Percentiles rank a stretch among this genome's conserved stretches.
These are phyloP conservation scores for Coleophoma eucalyptorum DNA, from an alignment of 2,329 filamentous ascomycete genomes.

Conservation along the genomic window DNA sequence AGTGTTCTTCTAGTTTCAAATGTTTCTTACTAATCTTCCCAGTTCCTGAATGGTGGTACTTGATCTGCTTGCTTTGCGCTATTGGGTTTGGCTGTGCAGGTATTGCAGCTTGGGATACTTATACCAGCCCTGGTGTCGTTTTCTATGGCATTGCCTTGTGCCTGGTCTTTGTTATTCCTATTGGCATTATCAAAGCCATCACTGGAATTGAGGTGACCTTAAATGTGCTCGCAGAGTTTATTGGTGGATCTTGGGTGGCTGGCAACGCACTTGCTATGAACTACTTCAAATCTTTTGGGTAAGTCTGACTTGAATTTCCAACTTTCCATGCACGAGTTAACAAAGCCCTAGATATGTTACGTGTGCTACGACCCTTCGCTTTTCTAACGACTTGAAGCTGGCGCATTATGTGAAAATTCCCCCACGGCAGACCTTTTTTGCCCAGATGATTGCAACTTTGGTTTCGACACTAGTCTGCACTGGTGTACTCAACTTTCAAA, in stretches of 20 bases:
- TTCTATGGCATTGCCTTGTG: slow-evolving; percentile 25
- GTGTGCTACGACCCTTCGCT: slow-evolving; percentile 42
- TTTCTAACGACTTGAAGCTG: slow-evolving; percentile 45
- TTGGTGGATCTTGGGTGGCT: slow-evolving; percentile 65
- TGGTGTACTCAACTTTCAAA: slow-evolving; percentile 32
- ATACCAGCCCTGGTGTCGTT: slow-evolving; percentile 38
- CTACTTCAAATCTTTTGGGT: slow-evolving; percentile 73
- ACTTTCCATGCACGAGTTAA: slow-evolving; percentile 31
- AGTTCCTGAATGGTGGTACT: slow-evolving; percentile 52
- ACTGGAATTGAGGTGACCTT: slow-evolving; percentile 47
- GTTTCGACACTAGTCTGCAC: slow-evolving; percentile 40
- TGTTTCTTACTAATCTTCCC: neutral
- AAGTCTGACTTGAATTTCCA: slow-evolving; percentile 54
- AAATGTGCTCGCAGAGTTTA: slow-evolving; percentile 69
- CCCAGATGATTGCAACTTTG: slow-evolving; percentile 43
- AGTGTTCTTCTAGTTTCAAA: slow-evolving; percentile 9
- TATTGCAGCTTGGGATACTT: slow-evolving; percentile 44
- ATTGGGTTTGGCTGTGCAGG: slow-evolving; percentile 42
- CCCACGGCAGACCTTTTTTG: slow-evolving; percentile 40
- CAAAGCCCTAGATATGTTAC: slow-evolving; percentile 41
- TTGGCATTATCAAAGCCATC: slow-evolving; percentile 36
- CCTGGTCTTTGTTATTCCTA: slow-evolving; percentile 27
- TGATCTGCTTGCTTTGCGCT: slow-evolving; percentile 36
- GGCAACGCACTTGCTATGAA: slow-evolving; percentile 70
- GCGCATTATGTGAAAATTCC: slow-evolving; percentile 48